A percentile compares a stretch with the other conserved stretches of the same genome.
Conservation (phyloP, 352 stramenopile species). For the Globisporangium camurandrum region DNA sequence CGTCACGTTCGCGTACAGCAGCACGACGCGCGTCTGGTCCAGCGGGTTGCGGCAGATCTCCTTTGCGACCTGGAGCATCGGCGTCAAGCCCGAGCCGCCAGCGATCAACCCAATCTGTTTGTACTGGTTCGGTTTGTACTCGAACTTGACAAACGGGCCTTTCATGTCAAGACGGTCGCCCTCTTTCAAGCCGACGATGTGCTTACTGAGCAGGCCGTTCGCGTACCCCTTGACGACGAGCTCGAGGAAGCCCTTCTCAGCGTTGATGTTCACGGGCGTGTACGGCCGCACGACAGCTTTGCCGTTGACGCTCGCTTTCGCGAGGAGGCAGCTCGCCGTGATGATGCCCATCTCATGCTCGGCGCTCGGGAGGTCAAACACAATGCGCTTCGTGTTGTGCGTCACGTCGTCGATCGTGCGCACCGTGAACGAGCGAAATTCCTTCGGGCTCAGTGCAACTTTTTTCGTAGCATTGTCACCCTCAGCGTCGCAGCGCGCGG, state of each 20-base stretch:
- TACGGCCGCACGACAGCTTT: conserved; percentile 82
- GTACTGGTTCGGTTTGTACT: conserved; percentile 83
- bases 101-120: conserved; percentile 88
- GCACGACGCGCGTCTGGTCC: conserved; percentile 78
- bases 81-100: conserved; percentile 86
- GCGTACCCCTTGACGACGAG: conserved; percentile 89
- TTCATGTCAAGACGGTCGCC: conserved; percentile 88
- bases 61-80: conserved; percentile 86
- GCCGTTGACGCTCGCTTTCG: conserved; percentile 61
- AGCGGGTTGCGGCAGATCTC: conserved; percentile 75
- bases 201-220: conserved; percentile 75
- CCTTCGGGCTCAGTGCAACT: conserved; percentile 45
- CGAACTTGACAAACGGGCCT: conserved; percentile 83
- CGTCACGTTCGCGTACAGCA: conserved; percentile 82
- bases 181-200: conserved; percentile 78
- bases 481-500: conserved; percentile 16
- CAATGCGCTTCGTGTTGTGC: conserved; percentile 77
- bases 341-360: conserved; percentile 62
- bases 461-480: conserved; percentile 22
- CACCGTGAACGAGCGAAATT: conserved; percentile 76
- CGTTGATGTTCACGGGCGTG: conserved; percentile 83
- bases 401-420: conserved; percentile 57
- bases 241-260: conserved; percentile 76
- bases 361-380: conserved; percentile 46
- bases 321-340: conserved; percentile 49